phyloP scores from a whole-genome alignment of 2,329 filamentous ascomycete genomes.

The Karstenula rhodostoma region DNA sequence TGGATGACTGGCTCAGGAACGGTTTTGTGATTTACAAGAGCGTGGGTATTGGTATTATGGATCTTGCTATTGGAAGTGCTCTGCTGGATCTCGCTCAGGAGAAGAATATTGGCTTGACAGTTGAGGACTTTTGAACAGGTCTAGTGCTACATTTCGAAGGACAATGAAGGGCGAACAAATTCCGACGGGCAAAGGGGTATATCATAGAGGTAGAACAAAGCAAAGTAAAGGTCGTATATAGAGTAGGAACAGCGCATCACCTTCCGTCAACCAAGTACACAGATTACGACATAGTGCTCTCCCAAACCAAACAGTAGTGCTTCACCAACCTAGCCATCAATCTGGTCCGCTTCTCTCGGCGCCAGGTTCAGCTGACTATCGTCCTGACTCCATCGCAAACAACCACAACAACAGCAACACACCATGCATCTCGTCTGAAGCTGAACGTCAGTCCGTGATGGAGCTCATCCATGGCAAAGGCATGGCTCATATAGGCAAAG shows the following conservation, averaged over 20 bases:
- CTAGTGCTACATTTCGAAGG: background rate
- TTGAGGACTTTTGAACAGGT: background rate
- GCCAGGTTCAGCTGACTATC: background rate
- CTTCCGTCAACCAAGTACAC: background rate
- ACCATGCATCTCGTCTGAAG: background rate
- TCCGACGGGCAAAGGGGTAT: too few relatives aligned
- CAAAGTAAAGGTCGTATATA: too few relatives aligned
- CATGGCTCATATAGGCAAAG: background rate
- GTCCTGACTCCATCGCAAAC: background rate
- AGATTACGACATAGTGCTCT: background rate
- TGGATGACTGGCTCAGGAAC: constrained; percentile 31
- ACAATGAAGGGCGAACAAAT: too few relatives aligned
- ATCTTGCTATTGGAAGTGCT: constrained; percentile 53
- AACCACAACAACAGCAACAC: background rate
- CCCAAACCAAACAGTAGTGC: background rate
- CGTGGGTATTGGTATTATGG: constrained; percentile 61
- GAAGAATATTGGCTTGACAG: constrained; percentile 21
- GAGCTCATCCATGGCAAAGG: background rate
- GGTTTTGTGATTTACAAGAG: constrained; percentile 60
- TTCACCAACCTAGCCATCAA: background rate
- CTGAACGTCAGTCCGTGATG: background rate
- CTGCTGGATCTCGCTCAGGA: constrained; percentile 26
- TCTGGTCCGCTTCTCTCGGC: background rate
- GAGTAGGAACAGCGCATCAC: too few relatives aligned
- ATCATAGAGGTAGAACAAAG: too few relatives aligned